Evolutionary conservation across 108 stramenopile genomes (phyloP), one percentile per base, ranked within the genome.

Genomic region (Pseudonitzschia pungens): DNA sequence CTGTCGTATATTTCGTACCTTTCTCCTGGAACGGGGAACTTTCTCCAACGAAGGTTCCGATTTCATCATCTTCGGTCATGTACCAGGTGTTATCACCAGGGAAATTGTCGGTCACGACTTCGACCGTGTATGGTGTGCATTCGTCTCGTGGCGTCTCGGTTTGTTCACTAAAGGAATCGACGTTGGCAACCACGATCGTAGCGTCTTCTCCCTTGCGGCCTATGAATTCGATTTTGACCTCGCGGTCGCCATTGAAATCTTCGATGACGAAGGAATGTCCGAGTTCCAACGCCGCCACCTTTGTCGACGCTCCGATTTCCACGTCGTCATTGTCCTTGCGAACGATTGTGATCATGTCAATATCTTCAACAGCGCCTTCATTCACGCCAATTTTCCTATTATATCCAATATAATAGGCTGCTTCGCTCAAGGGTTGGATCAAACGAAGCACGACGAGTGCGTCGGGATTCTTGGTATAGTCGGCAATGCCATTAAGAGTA

Each of bases 381-480:
- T 81, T 86, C 69, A 75, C 31, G 16, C 72, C 71, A 16, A 26
- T 73, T 20, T 73, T 57, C 24, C 73, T 68, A 44, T 83, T 86
- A 58, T 68, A 87, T 14, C 77, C 65, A 45, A 83, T 68, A 64
- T 72, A 84, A 44, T 60, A 72, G 56, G 68, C 68, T 9, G 8
- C 18, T 24, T 2, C 36, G 20, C 2, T 29, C 20, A 3, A 24
- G n/a, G 27, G 3, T 40, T 62, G 60, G 2, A 14, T 40, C 0
- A 62, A n/a, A 10, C 60, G 60, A 4, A 62, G 20, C 6, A 28
- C 27, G 16, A 62, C 20, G n/a, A 40, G 15, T 10, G 60, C 18
- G 29, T 40, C 36, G 9, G 29, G 27, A 20, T 33, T 7, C 50
- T 8, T 8, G n/a, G 50, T 33, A 20, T 62, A 62, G 20, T 62